These are phyloP conservation scores for Penicillium nordicum DNA, from an alignment of 2,329 filamentous ascomycete species.

Conservation along the genomic window DNA sequence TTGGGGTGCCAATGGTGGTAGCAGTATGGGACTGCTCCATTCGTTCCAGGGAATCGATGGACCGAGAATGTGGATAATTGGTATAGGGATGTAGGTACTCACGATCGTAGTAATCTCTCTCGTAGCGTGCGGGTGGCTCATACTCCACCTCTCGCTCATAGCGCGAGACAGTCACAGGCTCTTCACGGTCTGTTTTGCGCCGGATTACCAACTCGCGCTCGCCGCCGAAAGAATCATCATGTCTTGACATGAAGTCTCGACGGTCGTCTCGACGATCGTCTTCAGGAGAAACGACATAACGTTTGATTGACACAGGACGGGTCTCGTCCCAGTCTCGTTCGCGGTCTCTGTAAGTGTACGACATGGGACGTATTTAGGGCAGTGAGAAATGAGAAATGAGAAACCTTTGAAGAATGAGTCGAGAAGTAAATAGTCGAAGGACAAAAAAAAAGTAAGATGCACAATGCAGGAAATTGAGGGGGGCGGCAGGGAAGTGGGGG, in stretches of 20 bases:
- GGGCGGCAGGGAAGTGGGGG: constrained; percentile 23
- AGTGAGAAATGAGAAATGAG: constrained; percentile 14
- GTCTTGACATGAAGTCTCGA: constrained; percentile 32
- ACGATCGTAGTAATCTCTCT: constrained; percentile 47
- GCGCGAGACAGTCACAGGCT: constrained; percentile 40
- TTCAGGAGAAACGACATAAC: constrained; percentile 52
- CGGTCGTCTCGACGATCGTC: constrained; percentile 42
- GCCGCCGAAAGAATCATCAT: constrained; percentile 24
- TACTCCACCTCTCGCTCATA: constrained; percentile 49
- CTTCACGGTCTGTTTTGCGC: constrained; percentile 47
- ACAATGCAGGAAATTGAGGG: constrained; percentile 20
- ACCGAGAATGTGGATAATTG: constrained; percentile 51
- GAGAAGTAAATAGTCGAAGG: not conserved
- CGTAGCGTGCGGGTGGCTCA: constrained; percentile 41
- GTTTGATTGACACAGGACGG: constrained; percentile 51
- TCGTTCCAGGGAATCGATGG: constrained; percentile 51
- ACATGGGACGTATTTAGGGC: constrained; percentile 24
- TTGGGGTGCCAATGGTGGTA: constrained; percentile 47
- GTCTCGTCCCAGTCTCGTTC: constrained; percentile 44
- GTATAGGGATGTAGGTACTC: constrained; percentile 41
- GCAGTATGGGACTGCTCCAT: constrained; percentile 45
- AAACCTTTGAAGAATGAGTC: constrained; percentile 6
- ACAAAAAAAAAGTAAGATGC: constrained; percentile 4
- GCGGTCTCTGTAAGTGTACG: constrained; percentile 40
- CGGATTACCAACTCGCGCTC: constrained; percentile 46